Conservation (phyloP, 2,329 filamentous ascomycete genomes). For the Aspergillus persii region DNA sequence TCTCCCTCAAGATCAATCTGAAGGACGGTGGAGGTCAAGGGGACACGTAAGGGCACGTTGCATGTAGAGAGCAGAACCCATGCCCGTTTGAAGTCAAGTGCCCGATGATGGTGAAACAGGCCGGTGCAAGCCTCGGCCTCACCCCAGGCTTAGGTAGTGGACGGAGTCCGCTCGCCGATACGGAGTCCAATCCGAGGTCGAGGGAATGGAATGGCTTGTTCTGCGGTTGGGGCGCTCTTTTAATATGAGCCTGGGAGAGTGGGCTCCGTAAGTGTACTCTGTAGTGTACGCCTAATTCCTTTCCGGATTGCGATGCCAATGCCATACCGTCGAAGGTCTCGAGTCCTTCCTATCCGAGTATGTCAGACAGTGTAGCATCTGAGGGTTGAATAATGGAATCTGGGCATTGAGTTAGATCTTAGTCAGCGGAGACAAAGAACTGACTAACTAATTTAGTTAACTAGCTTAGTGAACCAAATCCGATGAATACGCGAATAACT, state of each 20-base stretch:
- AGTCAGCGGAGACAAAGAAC: not conserved
- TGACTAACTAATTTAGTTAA: not conserved
- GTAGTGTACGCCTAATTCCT: too few relatives aligned
- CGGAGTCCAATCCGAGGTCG: not conserved
- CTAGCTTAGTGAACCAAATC: too few relatives aligned
- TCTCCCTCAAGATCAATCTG: not conserved
- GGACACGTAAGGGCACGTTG: conserved; percentile 30
- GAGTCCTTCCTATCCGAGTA: too few relatives aligned
- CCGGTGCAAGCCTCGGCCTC: conserved; percentile 7
- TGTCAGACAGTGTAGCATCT: too few relatives aligned
- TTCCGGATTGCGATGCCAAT: too few relatives aligned
- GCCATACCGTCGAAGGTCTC: too few relatives aligned
- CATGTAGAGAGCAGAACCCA: conserved; percentile 17
- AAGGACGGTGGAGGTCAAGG: not conserved
- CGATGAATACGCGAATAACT: too few relatives aligned
- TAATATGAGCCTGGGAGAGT: not conserved
- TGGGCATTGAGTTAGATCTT: not conserved
- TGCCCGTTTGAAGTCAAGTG: conserved; percentile 25
- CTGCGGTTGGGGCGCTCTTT: not conserved
- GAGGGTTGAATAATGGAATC: too few relatives aligned
- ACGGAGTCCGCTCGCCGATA: not conserved
- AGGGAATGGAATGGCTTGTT: not conserved
- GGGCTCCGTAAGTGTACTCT: too few relatives aligned
- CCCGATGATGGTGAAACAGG: conserved; percentile 29
- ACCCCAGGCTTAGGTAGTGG: not conserved